Percentiles rank a stretch among this genome's conserved stretches.
Evolutionary conservation across 352 stramenopile species (phyloP).

Genomic region (Pythium pectinolyticum): DNA sequence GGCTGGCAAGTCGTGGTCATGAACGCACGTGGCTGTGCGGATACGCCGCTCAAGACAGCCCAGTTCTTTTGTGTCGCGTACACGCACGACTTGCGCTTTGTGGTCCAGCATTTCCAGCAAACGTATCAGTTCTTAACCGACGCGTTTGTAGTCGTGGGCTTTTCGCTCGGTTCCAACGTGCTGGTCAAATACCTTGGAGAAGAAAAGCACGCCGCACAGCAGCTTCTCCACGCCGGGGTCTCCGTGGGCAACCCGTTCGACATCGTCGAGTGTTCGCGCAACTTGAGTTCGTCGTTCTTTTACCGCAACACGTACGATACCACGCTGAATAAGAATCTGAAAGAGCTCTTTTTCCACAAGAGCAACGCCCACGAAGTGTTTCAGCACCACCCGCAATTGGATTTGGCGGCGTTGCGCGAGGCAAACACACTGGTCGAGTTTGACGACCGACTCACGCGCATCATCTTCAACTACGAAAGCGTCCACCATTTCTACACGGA

Average conservation of each 20-base stretch:
- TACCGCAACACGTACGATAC: constrained; percentile 61
- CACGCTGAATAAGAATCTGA: constrained; percentile 47
- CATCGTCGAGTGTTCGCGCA: constrained; percentile 46
- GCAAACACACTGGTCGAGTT: constrained; percentile 53
- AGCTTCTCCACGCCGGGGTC: constrained; percentile 50
- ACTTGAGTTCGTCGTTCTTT: constrained; percentile 48
- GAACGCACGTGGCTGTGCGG: constrained; percentile 66
- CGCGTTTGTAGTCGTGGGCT: constrained; percentile 54
- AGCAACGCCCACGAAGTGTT: constrained; percentile 71
- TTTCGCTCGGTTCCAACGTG: constrained; percentile 73
- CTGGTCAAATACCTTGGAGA: constrained; percentile 78
- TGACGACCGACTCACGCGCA: constrained; percentile 61
- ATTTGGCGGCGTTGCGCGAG: constrained; percentile 50
- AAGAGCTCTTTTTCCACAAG: constrained; percentile 60
- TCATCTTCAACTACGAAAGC: constrained; percentile 56
- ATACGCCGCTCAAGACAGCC: constrained; percentile 57
- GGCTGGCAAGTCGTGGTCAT: constrained; percentile 75
- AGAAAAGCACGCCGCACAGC: constrained; percentile 34
- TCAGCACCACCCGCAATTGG: constrained; percentile 43
- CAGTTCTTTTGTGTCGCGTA: constrained; percentile 74
- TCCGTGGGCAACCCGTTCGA: constrained; percentile 77
- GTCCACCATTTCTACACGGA: constrained; percentile 66
- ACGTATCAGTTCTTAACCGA: constrained; percentile 44
- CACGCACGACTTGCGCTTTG: constrained; percentile 63
- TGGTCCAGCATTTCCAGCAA: constrained; percentile 38